Evolutionary conservation across 768 basidiomycete genomes (phyloP).

Genomic region (Pleurotus giganteus): DNA sequence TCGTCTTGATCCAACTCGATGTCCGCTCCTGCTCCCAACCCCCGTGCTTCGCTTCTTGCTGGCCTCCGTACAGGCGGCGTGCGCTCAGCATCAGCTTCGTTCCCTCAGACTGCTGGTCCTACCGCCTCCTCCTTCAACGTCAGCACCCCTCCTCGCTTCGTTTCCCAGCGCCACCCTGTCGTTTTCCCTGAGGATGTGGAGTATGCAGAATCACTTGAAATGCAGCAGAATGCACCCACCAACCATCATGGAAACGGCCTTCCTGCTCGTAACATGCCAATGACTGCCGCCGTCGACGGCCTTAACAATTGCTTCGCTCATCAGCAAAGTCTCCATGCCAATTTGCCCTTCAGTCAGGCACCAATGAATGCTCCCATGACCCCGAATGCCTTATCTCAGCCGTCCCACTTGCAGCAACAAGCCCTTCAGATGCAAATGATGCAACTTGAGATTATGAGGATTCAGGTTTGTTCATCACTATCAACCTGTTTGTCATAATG

Average conservation of each 20-base stretch:
- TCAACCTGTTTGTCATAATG: slow-evolving; percentile 13
- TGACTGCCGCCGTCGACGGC: slow-evolving; percentile 73
- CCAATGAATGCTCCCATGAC: slow-evolving; percentile 53
- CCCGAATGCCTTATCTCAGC: slow-evolving; percentile 46
- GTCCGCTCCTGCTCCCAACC: slow-evolving; percentile 44
- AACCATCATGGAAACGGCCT: slow-evolving; percentile 31
- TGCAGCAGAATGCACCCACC: slow-evolving; percentile 52
- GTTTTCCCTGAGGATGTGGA: slow-evolving; percentile 56
- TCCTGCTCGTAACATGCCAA: slow-evolving; percentile 45
- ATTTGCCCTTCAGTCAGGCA: slow-evolving; percentile 47
- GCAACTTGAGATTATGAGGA: slow-evolving; percentile 77
- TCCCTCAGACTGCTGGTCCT: slow-evolving; percentile 71
- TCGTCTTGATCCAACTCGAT: slow-evolving; percentile 25
- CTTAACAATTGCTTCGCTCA: slow-evolving; percentile 64
- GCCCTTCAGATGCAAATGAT: slow-evolving; percentile 82
- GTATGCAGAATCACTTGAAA: slow-evolving; percentile 58
- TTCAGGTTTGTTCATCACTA: slow-evolving; percentile 56
- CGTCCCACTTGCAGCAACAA: slow-evolving; percentile 50
- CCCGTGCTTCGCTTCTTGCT: slow-evolving; percentile 81
- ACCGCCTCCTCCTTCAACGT: slow-evolving; percentile 46
- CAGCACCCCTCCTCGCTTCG: slow-evolving; percentile 40
- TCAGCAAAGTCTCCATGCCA: slow-evolving; percentile 57
- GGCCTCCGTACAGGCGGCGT: slow-evolving; percentile 91
- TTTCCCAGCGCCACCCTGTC: slow-evolving; percentile 39
- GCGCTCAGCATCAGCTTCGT: slow-evolving; percentile 60